These are phyloP conservation scores for Debaryomycetaceae sp. DNA, from an alignment of 1,139 yeast genomes.

Conservation along the genomic window DNA sequence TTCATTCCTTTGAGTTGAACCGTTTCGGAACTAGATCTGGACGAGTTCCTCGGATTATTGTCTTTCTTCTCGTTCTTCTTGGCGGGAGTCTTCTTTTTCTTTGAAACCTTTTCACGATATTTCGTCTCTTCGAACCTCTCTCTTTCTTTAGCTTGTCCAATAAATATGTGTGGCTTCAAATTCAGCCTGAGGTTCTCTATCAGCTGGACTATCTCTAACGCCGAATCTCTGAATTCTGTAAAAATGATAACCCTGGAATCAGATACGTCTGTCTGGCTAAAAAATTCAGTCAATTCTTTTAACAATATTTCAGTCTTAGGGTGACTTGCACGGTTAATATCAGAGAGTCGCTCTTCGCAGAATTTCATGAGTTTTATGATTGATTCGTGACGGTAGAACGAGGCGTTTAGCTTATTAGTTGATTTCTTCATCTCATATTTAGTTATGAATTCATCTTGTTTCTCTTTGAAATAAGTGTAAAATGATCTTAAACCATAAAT, in stretches of 20 bases:
- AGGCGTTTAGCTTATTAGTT: slow-evolving; percentile 57
- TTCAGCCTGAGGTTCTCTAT: slow-evolving; percentile 39
- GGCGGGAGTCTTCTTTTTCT: slow-evolving; percentile 19
- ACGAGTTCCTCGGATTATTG: slow-evolving; percentile 9
- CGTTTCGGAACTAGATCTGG: slow-evolving; percentile 44
- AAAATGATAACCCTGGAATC: slow-evolving; percentile 80
- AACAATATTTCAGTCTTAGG: slow-evolving; percentile 66
- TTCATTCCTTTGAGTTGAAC: slow-evolving; percentile 63
- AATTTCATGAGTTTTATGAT: slow-evolving; percentile 41
- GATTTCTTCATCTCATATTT: slow-evolving; percentile 50
- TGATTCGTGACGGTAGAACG: slow-evolving; percentile 52
- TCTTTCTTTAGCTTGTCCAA: slow-evolving; percentile 71
- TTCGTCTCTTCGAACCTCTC: slow-evolving; percentile 59
- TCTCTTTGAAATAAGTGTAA: slow-evolving; percentile 58
- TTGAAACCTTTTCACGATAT: slow-evolving; percentile 29
- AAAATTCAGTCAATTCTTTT: slow-evolving; percentile 56
- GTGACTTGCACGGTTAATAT: slow-evolving; percentile 57
- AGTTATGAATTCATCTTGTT: slow-evolving; percentile 55
- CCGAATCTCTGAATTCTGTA: slow-evolving; percentile 86
- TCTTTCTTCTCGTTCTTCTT: slow-evolving; percentile 16
- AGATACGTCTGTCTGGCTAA: slow-evolving; percentile 28
- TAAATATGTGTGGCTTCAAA: slow-evolving; percentile 78
- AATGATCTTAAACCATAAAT: slow-evolving; percentile 84
- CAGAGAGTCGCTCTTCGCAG: slow-evolving; percentile 42
- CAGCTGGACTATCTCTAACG: slow-evolving; percentile 74